A percentile compares a stretch with the other conserved stretches of the same genome.
These are phyloP conservation scores for Acanthochlamys bracteata DNA, from an alignment of 106 monocot species.

Conservation along the genomic window DNA sequence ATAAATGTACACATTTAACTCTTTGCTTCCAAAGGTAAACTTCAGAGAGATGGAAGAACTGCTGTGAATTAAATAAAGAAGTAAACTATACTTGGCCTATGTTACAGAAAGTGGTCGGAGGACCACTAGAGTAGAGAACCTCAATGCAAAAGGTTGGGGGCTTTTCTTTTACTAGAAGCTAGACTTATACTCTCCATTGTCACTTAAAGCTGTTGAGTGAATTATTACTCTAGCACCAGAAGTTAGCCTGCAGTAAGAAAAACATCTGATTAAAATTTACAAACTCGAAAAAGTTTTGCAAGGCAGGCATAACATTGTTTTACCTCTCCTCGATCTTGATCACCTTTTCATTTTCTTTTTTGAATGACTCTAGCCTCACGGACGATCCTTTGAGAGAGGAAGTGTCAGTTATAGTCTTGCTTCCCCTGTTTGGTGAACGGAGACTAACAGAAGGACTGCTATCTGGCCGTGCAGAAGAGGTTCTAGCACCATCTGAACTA, in stretches of 20 bases:
- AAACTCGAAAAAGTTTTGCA: background rate
- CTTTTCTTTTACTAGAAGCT: slow-evolving; percentile 17
- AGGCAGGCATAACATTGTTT: slow-evolving; percentile 10
- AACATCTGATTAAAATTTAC: background rate
- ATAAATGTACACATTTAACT: too few species aligned
- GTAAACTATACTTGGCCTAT: too few species aligned
- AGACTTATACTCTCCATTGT: slow-evolving; percentile 46
- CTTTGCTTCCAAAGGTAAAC: too few species aligned
- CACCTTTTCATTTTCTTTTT: slow-evolving; percentile 53
- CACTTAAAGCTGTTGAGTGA: slow-evolving; percentile 48
- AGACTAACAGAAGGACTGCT: slow-evolving; percentile 1
- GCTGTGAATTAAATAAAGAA: too few species aligned
- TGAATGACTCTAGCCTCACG: slow-evolving; percentile 46
- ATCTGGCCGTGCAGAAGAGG: slow-evolving; percentile 39
- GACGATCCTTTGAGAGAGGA: slow-evolving; percentile 38
- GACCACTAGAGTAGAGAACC: too few species aligned
- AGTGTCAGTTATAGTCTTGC: slow-evolving; percentile 42
- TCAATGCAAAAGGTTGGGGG: background rate
- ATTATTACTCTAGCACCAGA: slow-evolving; percentile 90
- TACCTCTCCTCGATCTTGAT: slow-evolving; percentile 96
- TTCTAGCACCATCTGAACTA: slow-evolving; percentile 43
- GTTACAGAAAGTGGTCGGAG: too few species aligned
- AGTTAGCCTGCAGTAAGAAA: slow-evolving; percentile 58
- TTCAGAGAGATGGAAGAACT: too few species aligned
- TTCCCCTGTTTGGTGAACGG: slow-evolving; percentile 27